Evolutionary conservation across 257 asterid genomes (phyloP), one percentile per base, ranked within the genome.

Genomic region (Galeopsis tetrahit): DNA sequence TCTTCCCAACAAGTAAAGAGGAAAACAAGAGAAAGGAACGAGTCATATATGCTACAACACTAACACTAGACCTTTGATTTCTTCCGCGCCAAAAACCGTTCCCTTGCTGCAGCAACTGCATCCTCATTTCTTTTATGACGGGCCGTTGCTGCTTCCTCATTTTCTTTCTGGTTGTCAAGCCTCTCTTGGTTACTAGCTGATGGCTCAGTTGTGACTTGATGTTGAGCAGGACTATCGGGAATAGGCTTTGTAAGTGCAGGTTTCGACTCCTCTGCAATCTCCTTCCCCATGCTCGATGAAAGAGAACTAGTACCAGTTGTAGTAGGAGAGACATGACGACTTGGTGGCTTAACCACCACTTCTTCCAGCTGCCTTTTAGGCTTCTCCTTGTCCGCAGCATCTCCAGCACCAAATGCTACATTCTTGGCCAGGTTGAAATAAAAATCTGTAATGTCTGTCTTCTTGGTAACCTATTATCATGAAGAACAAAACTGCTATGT

Each of bases 401-500:
- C 90, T 72, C 78, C 79, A 63, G 88, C 90, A 46, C 98, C 98
- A 80, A 85, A 92, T n/a, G 98, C 95, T 44, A 87, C 87, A 62
- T 93, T 93, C 71, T 89, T 91, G 17, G 75, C 40, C 55, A 91
- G 87, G 84, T 80, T 89, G 84, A 88, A 93, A 82, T 93, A 93
- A 74, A 93, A 91, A 64, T 93, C 96, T n/a, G 78, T 81, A 72
- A 93, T 75, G 76, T 93, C 97, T 1, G 79, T 65, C 84, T 93
- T 91, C 86, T 89, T 93, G 28, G 97, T 93, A 63, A 93, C 98
- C 98, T 93, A 68, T 38, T 40, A 63, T 58, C 43, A 63, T 4
- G 56, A 79, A 31, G 35, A 74, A 33, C 31, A 51, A 64, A 58
- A 62, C 31, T 35, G 59, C 31, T 10, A 39, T 70, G 67, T 46